Percentiles rank a stretch among this genome's conserved stretches.
phyloP scores from a whole-genome alignment of 495 filamentous ascomycete species.

The Evernia prunastri region DNA sequence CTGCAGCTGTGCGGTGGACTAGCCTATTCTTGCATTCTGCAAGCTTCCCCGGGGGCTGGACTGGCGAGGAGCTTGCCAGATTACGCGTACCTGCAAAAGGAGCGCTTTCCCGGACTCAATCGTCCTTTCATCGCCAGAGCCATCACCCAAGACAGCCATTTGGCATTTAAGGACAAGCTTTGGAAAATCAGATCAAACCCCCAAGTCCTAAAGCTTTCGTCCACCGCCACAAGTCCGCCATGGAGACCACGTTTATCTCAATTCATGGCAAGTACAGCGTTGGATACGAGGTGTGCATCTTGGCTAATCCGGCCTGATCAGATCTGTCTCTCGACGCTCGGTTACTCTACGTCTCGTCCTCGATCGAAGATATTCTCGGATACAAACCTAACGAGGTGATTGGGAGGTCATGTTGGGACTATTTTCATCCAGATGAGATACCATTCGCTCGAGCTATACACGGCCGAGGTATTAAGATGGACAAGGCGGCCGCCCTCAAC shows the following conservation, averaged over 20 bases:
- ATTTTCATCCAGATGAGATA: constrained; percentile 77
- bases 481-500: constrained; percentile 79
- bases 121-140: not conserved
- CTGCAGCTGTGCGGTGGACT: constrained; percentile 7
- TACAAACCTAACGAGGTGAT: constrained; percentile 70
- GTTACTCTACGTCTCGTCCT: constrained; percentile 78
- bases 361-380: constrained; percentile 74
- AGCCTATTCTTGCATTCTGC: constrained; percentile 12
- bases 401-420: constrained; percentile 75
- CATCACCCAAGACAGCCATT: not conserved
- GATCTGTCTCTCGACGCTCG: constrained; percentile 71
- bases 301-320: constrained; percentile 31
- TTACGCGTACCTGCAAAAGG: constrained; percentile 6
- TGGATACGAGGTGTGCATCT: constrained; percentile 16
- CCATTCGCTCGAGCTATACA: constrained; percentile 69
- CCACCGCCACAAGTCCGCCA: constrained; percentile 33
- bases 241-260: constrained; percentile 92
- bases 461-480: constrained; percentile 63
- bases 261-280: constrained; percentile 65
- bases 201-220: not conserved
- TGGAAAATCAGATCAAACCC: not conserved
- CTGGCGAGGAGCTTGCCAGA: not conserved
- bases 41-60: not conserved
- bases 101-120: not conserved
- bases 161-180: not conserved